A percentile compares a stretch with the other conserved stretches of the same genome.
Conservation (phyloP, 2,329 filamentous ascomycete species). For the Trichoderma polysporum region DNA sequence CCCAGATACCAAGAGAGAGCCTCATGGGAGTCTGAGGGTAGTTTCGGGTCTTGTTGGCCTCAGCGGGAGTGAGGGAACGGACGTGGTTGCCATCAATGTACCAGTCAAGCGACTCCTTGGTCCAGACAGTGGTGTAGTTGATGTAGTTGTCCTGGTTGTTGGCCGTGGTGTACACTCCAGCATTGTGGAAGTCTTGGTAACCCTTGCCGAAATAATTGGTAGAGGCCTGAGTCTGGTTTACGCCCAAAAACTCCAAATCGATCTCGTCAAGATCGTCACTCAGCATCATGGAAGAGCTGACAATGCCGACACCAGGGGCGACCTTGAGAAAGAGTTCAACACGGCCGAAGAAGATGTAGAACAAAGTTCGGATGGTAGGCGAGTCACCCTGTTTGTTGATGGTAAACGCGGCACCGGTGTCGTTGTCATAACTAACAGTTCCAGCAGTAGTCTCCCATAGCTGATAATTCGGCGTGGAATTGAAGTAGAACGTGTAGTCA, state of each 20-base stretch:
- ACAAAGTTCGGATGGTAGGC: constrained; percentile 74
- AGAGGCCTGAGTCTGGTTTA: constrained; percentile 60
- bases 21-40: constrained; percentile 79
- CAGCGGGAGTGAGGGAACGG: constrained; percentile 60
- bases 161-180: constrained; percentile 55
- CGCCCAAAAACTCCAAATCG: constrained; percentile 80
- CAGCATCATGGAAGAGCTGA: constrained; percentile 79
- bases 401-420: constrained; percentile 68
- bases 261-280: constrained; percentile 85
- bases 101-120: constrained; percentile 63
- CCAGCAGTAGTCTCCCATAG: constrained; percentile 71
- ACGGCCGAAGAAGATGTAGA: constrained; percentile 84
- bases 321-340: constrained; percentile 78
- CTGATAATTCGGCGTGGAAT: constrained; percentile 55
- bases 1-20: constrained; percentile 66
- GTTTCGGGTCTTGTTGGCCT: constrained; percentile 60
- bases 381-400: constrained; percentile 70
- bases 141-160: constrained; percentile 62
- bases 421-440: constrained; percentile 57
- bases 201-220: constrained; percentile 83
- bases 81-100: constrained; percentile 67
- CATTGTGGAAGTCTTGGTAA: constrained; percentile 61
- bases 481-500: constrained; percentile 63
- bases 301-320: constrained; percentile 70
- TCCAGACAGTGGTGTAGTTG: constrained; percentile 78